Percentiles rank a stretch among this genome's conserved stretches.
Conservation (phyloP, 2,329 filamentous ascomycete genomes). For the Magnaporthales sp. region DNA sequence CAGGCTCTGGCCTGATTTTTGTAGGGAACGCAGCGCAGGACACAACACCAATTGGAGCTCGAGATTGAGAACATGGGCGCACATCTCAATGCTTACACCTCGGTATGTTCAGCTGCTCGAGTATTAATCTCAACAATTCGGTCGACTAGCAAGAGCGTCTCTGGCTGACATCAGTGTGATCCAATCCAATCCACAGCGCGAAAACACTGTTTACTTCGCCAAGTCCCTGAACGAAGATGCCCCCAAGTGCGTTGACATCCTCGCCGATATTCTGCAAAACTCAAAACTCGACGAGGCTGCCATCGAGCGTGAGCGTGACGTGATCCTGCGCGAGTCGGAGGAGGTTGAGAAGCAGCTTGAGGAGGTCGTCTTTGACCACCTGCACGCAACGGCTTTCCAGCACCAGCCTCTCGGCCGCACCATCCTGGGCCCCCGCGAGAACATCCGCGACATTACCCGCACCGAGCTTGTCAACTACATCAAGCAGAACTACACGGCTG, state of each 20-base stretch:
- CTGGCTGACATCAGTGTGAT: conserved; percentile 8
- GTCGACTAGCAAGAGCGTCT: background rate
- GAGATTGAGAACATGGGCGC: conserved; percentile 99
- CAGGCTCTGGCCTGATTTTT: background rate
- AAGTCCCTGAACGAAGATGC: conserved; percentile 98
- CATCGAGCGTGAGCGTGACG: conserved; percentile 96
- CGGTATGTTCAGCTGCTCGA: conserved; percentile 45
- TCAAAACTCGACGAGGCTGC: conserved; percentile 90
- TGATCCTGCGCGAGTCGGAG: conserved; percentile 97
- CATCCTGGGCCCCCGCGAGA: conserved; percentile 94
- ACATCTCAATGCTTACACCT: conserved; percentile 98
- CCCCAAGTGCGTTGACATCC: conserved; percentile 92
- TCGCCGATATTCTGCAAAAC: conserved; percentile 98
- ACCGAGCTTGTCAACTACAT: conserved; percentile 92
- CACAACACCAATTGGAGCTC: conserved; percentile 94
- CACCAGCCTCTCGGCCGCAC: conserved; percentile 93
- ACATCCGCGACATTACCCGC: conserved; percentile 92
- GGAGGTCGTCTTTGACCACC: conserved; percentile 98
- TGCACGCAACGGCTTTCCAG: conserved; percentile 97
- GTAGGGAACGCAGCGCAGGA: conserved; percentile 86
- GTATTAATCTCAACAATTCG: background rate
- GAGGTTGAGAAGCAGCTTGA: conserved; percentile 99
- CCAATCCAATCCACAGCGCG: conserved; percentile 51
- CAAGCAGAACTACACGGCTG: conserved; percentile 98
- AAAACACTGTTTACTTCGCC: conserved; percentile 99